phyloP scores from a whole-genome alignment of 1,284 basidiomycete genomes.

The Phellopilus nigrolimitatus region DNA sequence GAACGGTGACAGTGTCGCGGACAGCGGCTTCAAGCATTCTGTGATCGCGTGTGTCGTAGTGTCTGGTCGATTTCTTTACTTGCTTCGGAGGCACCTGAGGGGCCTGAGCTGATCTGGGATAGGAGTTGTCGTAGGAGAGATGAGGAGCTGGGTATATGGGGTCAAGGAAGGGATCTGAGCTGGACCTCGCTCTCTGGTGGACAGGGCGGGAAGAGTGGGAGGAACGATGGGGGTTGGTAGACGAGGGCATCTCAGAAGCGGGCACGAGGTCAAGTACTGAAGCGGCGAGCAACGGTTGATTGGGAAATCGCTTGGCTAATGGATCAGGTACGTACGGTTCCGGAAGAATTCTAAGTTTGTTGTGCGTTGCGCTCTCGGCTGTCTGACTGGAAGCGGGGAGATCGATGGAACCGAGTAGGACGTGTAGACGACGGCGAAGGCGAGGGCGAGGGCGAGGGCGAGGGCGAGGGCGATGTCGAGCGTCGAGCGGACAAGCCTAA shows the following conservation, averaged over 20 bases:
- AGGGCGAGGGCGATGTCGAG: neutral
- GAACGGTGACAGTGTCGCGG: conserved; percentile 55
- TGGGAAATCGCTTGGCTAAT: neutral
- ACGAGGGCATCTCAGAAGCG: neutral
- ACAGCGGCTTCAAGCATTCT: conserved; percentile 49
- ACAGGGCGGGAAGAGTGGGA: conserved; percentile 21
- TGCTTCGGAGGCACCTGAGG: conserved; percentile 29
- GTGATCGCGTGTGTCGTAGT: conserved; percentile 25
- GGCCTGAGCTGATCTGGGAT: conserved; percentile 26
- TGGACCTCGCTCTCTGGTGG: conserved; percentile 42
- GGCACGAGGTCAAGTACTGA: neutral
- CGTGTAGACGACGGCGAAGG: neutral
- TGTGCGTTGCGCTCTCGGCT: neutral
- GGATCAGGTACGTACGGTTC: neutral
- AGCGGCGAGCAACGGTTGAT: neutral
- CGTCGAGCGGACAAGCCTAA: neutral
- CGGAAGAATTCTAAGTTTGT: neutral
- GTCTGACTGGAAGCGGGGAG: neutral
- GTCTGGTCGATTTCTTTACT: conserved; percentile 25
- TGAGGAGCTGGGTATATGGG: conserved; percentile 35
- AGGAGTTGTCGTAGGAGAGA: conserved; percentile 33
- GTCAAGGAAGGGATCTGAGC: conserved; percentile 60
- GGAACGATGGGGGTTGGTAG: conserved; percentile 3
- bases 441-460: neutral
- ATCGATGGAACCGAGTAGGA: neutral